A percentile compares a stretch with the other conserved stretches of the same genome.
Evolutionary conservation across 805 yeast genomes (phyloP).

Genomic region (Saturnispora zaruensis): DNA sequence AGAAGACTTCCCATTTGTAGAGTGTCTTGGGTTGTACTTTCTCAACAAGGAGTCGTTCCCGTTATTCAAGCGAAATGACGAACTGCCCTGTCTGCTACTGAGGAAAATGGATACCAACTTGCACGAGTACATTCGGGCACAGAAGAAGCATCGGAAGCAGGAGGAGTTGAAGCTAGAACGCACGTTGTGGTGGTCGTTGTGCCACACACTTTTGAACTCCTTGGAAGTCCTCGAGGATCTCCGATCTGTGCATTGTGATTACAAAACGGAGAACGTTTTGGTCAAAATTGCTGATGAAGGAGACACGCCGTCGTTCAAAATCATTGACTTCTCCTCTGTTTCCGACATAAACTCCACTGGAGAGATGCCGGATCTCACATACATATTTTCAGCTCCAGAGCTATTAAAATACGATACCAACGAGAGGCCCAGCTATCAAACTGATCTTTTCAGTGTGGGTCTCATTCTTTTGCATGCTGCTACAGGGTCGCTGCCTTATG

Average conservation of each 20-base stretch:
- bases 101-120: conserved; percentile 25
- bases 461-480: conserved; percentile 37
- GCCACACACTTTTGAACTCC: conserved; percentile 21
- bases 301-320: conserved; percentile 29
- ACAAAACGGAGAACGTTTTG: conserved; percentile 39
- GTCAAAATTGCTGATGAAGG: conserved; percentile 21
- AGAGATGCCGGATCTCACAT: conserved; percentile 28
- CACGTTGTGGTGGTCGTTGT: conserved; percentile 28
- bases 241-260: conserved; percentile 37
- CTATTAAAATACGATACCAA: conserved; percentile 28
- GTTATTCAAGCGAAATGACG: conserved; percentile 19
- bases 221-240: conserved; percentile 22
- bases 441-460: conserved; percentile 42
- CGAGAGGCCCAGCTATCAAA: conserved; percentile 17
- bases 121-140: conserved; percentile 16
- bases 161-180: conserved; percentile 18
- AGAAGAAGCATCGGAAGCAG: conserved; percentile 1
- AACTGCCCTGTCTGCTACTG: conserved; percentile 25
- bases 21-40: conserved; percentile 24
- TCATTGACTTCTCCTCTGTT: conserved; percentile 44
- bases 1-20: conserved; percentile 20
- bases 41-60: conserved; percentile 20
- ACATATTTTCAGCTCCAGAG: conserved; percentile 42
- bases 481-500: conserved; percentile 39
- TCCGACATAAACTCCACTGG: conserved; percentile 15